Percentiles rank a stretch among this genome's conserved stretches.
These are phyloP conservation scores for Pelargonium cotyledonis DNA, from an alignment of 441 rosid species.

Conservation along the genomic window DNA sequence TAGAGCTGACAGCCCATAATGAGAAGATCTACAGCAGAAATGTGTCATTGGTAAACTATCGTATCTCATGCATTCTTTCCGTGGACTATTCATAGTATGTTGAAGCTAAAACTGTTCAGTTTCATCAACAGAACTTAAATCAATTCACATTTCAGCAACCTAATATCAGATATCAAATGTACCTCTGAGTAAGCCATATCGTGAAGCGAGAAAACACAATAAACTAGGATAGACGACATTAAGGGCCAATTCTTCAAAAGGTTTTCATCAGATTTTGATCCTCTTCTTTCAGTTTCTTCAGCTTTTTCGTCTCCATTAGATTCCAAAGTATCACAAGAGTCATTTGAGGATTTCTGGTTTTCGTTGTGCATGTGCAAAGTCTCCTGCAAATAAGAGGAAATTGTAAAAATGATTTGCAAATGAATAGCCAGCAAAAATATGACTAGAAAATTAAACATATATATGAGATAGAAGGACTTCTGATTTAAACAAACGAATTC, in stretches of 20 bases:
- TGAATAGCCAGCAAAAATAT: no score
- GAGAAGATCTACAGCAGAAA: not conserved
- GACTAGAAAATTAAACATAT: no score
- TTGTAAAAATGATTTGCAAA: no score
- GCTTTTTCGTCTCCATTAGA: not conserved
- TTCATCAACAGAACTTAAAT: no score
- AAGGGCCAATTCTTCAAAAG: constrained; percentile 77
- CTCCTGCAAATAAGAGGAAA: no score
- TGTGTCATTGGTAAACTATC: no score
- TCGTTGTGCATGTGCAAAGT: not conserved
- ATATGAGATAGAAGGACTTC: no score
- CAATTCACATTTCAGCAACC: no score
- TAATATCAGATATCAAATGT: constrained; percentile 6
- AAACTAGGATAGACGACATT: constrained; percentile 74
- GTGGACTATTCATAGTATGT: no score
- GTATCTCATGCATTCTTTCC: no score
- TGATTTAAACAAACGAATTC: no score
- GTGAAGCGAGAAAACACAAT: constrained; percentile 76
- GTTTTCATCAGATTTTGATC: constrained; percentile 25
- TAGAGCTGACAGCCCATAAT: not conserved
- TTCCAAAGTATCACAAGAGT: not conserved
- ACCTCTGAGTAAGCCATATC: constrained; percentile 97
- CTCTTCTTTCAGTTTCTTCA: constrained; percentile 20
- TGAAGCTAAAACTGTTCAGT: no score
- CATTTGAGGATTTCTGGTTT: not conserved